Evolutionary conservation across 495 filamentous ascomycete genomes (phyloP).

Genomic region (Rostrohypoxylon terebratum): DNA sequence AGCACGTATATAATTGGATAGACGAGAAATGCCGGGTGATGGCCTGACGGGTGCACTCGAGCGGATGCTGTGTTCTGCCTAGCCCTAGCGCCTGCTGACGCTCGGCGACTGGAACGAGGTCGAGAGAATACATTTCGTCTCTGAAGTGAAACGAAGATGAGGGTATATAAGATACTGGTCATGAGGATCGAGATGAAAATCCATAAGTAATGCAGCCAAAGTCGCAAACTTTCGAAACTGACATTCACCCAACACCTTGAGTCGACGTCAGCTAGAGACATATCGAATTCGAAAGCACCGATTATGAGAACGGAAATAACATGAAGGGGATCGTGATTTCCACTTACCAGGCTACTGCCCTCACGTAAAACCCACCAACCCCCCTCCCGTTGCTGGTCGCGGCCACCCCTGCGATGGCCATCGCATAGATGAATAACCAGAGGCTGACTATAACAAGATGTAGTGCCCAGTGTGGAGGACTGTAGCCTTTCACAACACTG

Average conservation of each 20-base stretch:
- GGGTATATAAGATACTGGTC: conserved; percentile 71
- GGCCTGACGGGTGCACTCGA: conserved; percentile 49
- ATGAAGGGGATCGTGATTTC: not conserved
- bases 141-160: conserved; percentile 71
- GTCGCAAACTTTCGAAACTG: conserved; percentile 69
- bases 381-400: conserved; percentile 59
- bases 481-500: conserved; percentile 68
- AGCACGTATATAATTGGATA: conserved; percentile 81
- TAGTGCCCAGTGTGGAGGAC: conserved; percentile 66
- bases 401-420: conserved; percentile 68
- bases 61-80: not conserved
- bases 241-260: conserved; percentile 75
- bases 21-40: conserved; percentile 75
- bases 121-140: conserved; percentile 26
- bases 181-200: conserved; percentile 77
- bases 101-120: conserved; percentile 23
- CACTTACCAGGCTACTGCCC: conserved; percentile 73
- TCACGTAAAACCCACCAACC: conserved; percentile 67
- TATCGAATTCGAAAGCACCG: not conserved
- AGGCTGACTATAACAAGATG: conserved; percentile 61
- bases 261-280: conserved; percentile 3
- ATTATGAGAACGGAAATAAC: not conserved
- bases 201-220: conserved; percentile 83
- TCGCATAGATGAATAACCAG: conserved; percentile 70
- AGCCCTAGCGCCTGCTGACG: conserved; percentile 12